These are phyloP conservation scores for Periglandula ipomoeae DNA, from an alignment of 2,329 filamentous ascomycete genomes.

Conservation along the genomic window DNA sequence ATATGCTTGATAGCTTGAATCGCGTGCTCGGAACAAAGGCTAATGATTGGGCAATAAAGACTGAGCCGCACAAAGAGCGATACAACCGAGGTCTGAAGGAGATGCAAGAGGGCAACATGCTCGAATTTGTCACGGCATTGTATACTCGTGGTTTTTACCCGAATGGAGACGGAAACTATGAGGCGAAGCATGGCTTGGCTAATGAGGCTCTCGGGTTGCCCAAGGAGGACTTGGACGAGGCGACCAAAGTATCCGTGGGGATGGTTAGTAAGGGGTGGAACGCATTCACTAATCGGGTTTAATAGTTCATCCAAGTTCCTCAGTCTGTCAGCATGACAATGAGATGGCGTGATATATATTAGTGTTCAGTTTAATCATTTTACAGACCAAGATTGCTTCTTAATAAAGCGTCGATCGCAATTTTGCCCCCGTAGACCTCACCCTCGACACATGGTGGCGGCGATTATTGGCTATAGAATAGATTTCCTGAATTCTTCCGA, in stretches of 20 bases:
- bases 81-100: slow-evolving; percentile 13
- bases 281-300: not conserved
- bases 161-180: slow-evolving; percentile 30
- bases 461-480: too few relatives aligned
- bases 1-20: slow-evolving; percentile 55
- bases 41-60: slow-evolving; percentile 43
- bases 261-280: slow-evolving; percentile 17
- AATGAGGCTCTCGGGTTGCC: slow-evolving; percentile 49
- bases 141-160: slow-evolving; percentile 48
- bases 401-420: too few relatives aligned
- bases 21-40: slow-evolving; percentile 48
- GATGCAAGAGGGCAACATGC: slow-evolving; percentile 24
- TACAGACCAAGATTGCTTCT: too few relatives aligned
- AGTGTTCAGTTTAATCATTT: too few relatives aligned
- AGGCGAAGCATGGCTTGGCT: slow-evolving; percentile 23
- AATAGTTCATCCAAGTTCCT: not conserved
- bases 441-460: too few relatives aligned
- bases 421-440: too few relatives aligned
- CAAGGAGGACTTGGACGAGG: slow-evolving; percentile 48
- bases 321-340: not conserved
- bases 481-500: too few relatives aligned
- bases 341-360: too few relatives aligned
- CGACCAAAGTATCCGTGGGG: slow-evolving; percentile 39
- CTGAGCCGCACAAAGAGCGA: not conserved
- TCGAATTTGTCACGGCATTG: slow-evolving; percentile 38